Percentiles rank a stretch among this genome's conserved stretches.
These are phyloP conservation scores for Aureobasidium mangrovei DNA, from an alignment of 2,329 filamentous ascomycete species.

Conservation along the genomic window DNA sequence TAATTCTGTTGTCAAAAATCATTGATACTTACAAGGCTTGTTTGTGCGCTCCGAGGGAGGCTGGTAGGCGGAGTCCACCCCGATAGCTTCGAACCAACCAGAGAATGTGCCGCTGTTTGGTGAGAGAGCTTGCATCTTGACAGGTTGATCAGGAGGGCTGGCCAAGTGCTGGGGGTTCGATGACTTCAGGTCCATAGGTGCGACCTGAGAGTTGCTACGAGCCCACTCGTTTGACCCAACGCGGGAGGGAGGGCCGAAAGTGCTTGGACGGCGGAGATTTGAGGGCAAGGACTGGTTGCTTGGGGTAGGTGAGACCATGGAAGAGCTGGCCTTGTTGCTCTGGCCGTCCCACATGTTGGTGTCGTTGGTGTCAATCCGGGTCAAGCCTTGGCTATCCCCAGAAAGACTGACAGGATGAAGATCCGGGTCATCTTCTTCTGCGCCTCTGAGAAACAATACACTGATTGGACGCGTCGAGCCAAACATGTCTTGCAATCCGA, in stretches of 20 bases:
- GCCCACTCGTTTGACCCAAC: conserved; percentile 38
- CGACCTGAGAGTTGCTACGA: conserved; percentile 44
- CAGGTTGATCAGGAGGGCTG: conserved; percentile 43
- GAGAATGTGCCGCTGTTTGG: conserved; percentile 58
- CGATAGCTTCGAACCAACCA: conserved; percentile 84
- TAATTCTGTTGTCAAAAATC: not conserved
- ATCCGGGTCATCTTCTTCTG: conserved; percentile 72
- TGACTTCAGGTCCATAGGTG: conserved; percentile 40
- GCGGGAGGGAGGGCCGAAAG: conserved; percentile 35
- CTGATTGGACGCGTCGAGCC: conserved; percentile 72
- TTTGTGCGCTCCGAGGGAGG: conserved; percentile 63
- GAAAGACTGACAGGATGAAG: conserved; percentile 65
- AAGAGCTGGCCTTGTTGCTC: conserved; percentile 49
- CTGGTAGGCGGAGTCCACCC: conserved; percentile 77
- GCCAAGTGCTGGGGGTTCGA: conserved; percentile 32
- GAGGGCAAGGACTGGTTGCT: conserved; percentile 39
- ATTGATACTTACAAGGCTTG: conserved; percentile 50
- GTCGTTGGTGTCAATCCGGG: conserved; percentile 40
- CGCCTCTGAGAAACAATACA: conserved; percentile 66
- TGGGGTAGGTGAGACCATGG: conserved; percentile 42
- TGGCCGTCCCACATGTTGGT: conserved; percentile 42
- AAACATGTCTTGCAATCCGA: conserved; percentile 79
- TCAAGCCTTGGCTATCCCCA: conserved; percentile 56
- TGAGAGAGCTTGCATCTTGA: conserved; percentile 47
- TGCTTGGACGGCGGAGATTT: conserved; percentile 37